A percentile compares a stretch with the other conserved stretches of the same genome.
These are phyloP conservation scores for Tripidium arundinaceum DNA, from an alignment of 202 grass and related monocot genomes.

Conservation along the genomic window DNA sequence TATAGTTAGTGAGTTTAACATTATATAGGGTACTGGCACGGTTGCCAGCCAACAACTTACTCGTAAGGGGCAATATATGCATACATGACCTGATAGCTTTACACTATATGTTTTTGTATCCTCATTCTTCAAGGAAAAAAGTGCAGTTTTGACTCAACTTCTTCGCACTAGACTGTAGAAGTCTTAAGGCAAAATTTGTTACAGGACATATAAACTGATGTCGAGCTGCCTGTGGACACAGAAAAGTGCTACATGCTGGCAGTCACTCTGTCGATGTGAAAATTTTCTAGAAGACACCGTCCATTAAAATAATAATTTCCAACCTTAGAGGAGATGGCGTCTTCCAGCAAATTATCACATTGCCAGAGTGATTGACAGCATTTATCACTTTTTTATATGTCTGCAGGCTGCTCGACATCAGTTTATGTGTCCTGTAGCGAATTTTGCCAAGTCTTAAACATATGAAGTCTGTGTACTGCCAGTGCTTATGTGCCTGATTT, in stretches of 20 bases:
- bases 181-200: neutral
- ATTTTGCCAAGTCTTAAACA: neutral
- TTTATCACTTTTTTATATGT: neutral
- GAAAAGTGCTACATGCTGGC: neutral
- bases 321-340: neutral
- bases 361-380: neutral
- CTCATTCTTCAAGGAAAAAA: neutral
- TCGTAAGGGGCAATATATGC: neutral
- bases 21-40: neutral
- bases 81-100: neutral
- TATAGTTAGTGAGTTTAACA: neutral
- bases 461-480: neutral
- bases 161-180: neutral
- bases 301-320: neutral
- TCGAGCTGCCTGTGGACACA: neutral
- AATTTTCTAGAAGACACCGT: neutral
- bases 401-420: neutral
- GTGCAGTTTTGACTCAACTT: neutral
- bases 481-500: constrained; percentile 18
- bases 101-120: neutral
- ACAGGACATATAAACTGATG: neutral
- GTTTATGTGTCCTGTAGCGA: neutral
- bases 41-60: neutral
- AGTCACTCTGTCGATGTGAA: neutral
- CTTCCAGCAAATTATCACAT: neutral